These are phyloP conservation scores for Melaleuca quinquenervia DNA, from an alignment of 345 rosid species.

Conservation along the genomic window DNA sequence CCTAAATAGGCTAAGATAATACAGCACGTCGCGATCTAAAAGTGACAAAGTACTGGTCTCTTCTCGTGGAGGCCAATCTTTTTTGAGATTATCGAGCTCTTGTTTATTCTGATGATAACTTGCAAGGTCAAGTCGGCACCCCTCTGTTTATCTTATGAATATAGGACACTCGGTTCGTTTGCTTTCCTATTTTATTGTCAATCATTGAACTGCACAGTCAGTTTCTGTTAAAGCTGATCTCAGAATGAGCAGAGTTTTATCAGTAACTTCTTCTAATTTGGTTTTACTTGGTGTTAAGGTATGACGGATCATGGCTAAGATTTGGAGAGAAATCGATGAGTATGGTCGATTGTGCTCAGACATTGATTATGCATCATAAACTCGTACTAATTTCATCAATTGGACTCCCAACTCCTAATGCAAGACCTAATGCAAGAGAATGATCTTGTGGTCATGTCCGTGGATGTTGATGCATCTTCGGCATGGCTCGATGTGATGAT, in stretches of 20 bases:
- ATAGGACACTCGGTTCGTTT: background rate
- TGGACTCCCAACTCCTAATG: background rate
- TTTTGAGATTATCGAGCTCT: background rate
- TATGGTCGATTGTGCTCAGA: background rate
- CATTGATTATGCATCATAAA: background rate
- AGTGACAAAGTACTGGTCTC: background rate
- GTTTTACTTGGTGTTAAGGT: background rate
- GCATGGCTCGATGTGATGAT: background rate
- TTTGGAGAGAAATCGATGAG: background rate
- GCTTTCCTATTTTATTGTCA: background rate
- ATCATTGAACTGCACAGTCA: background rate
- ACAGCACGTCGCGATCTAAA: slow-evolving; percentile 6
- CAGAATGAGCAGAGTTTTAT: background rate
- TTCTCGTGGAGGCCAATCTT: background rate
- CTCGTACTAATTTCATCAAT: background rate
- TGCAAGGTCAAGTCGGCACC: background rate
- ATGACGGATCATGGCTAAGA: background rate
- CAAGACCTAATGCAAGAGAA: background rate
- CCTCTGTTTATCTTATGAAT: background rate
- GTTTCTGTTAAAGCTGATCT: background rate
- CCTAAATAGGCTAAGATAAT: background rate
- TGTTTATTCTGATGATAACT: background rate
- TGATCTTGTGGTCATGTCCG: background rate
- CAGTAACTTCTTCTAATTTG: background rate
- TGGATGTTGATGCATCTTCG: background rate